Evolutionary conservation across 306 rosid species (phyloP).

Genomic region (Quercus alba): DNA sequence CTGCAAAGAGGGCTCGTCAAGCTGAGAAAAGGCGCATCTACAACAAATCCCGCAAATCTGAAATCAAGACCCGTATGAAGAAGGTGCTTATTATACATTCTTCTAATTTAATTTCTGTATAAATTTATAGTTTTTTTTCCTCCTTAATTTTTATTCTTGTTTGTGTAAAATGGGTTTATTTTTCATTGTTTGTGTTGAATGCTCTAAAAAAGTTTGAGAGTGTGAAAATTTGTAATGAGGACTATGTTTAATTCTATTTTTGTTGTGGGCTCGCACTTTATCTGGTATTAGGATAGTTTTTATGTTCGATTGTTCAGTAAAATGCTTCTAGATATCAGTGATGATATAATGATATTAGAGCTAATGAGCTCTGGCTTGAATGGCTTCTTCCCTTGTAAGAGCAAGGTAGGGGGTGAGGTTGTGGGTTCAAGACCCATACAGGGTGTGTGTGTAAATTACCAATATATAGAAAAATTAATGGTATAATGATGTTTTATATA

Average conservation of each 20-base stretch:
- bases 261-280: background rate
- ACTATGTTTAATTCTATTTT: background rate
- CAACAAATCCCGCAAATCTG: conserved; percentile 78
- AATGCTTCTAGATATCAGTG: too few relatives aligned
- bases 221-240: background rate
- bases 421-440: too few relatives aligned
- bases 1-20: conserved; percentile 77
- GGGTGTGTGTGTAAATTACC: too few relatives aligned
- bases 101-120: background rate
- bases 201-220: background rate
- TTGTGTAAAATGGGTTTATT: background rate
- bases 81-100: conserved; percentile 46
- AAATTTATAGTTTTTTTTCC: background rate
- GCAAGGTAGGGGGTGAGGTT: too few relatives aligned
- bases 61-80: conserved; percentile 76
- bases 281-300: background rate
- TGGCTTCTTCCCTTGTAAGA: too few relatives aligned
- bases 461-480: too few relatives aligned
- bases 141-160: background rate
- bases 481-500: too few relatives aligned
- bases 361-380: too few relatives aligned
- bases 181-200: background rate
- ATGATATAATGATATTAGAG: too few relatives aligned
- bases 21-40: conserved; percentile 84
- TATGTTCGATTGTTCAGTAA: background rate